Evolutionary conservation across 352 stramenopile species (phyloP).

Genomic region (Phytophthora lateralis): DNA sequence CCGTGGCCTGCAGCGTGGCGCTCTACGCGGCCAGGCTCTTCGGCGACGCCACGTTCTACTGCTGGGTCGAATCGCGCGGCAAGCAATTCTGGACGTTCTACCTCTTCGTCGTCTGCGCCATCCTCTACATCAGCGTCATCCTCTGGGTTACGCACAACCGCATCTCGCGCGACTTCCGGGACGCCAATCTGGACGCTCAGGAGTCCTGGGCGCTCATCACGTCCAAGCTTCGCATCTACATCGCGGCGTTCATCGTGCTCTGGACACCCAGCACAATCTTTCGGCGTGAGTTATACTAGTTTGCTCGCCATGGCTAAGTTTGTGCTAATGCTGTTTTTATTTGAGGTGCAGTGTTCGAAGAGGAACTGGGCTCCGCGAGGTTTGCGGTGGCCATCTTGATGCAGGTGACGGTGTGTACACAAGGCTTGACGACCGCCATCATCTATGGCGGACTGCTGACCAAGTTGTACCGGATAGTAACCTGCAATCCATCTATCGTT

Average conservation of each 20-base stretch:
- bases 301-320: constrained; percentile 5
- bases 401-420: constrained; percentile 66
- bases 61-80: constrained; percentile 60
- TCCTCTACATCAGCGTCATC: constrained; percentile 71
- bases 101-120: constrained; percentile 62
- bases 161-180: constrained; percentile 48
- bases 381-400: constrained; percentile 66
- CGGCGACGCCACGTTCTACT: constrained; percentile 73
- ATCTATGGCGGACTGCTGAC: constrained; percentile 65
- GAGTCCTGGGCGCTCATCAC: constrained; percentile 70
- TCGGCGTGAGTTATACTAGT: constrained; percentile 44
- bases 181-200: constrained; percentile 68
- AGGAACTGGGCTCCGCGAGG: constrained; percentile 42
- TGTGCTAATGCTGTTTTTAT: constrained; percentile 10
- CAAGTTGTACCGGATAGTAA: constrained; percentile 39
- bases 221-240: constrained; percentile 72
- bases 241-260: constrained; percentile 69
- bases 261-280: constrained; percentile 71
- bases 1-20: constrained; percentile 41
- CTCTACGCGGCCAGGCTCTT: constrained; percentile 45
- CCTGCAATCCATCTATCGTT: constrained; percentile 26
- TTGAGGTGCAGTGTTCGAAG: constrained; percentile 50
- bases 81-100: constrained; percentile 69
- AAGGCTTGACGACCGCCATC: constrained; percentile 66
- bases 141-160: constrained; percentile 65